Conservation (phyloP, 2,329 filamentous ascomycete genomes). For the Cordyceps fumosorosea region DNA sequence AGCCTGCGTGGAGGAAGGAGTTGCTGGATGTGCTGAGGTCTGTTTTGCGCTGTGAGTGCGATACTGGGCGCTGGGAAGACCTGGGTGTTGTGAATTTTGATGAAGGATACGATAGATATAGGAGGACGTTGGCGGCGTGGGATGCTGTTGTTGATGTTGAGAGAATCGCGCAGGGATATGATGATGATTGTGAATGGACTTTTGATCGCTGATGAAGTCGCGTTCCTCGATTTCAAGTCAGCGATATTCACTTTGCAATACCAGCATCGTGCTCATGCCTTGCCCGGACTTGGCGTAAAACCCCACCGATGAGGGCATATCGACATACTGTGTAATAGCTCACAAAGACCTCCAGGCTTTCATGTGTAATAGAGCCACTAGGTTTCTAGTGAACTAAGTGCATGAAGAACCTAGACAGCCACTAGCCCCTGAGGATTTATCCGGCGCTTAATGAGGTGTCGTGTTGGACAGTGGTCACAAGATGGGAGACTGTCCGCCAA, state of each 20-base stretch:
- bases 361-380: no score
- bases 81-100: neutral
- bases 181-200: neutral
- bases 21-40: neutral
- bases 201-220: neutral
- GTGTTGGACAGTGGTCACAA: no score
- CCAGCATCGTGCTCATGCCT: no score
- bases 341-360: no score
- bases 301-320: no score
- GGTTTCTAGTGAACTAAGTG: no score
- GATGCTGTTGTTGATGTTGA: constrained; percentile 4
- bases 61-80: neutral
- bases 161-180: neutral
- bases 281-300: no score
- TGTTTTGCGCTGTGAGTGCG: constrained; percentile 1
- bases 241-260: neutral
- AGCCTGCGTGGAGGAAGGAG: constrained; percentile 6
- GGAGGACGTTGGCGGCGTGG: neutral
- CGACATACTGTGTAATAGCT: no score
- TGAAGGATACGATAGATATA: neutral
- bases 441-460: no score
- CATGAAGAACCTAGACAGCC: no score
- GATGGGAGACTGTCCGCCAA: no score
- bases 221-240: neutral
- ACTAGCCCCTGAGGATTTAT: no score